Conservation (phyloP, 2,329 filamentous ascomycete genomes). For the Trichoderma cornu-damae region DNA sequence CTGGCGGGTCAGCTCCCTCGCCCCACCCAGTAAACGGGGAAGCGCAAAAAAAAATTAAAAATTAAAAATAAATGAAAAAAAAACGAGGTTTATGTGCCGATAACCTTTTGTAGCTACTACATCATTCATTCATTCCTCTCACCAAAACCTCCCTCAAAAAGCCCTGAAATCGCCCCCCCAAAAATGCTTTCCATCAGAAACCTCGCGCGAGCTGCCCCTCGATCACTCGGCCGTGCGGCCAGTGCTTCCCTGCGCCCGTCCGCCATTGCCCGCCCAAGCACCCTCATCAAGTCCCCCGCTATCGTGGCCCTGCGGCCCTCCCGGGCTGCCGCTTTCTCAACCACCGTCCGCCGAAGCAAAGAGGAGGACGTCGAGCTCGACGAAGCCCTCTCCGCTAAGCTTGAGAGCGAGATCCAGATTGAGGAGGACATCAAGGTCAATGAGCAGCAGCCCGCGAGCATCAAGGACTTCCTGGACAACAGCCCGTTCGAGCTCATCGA, state of each 20-base stretch:
- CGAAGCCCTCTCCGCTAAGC: slow-evolving; percentile 77
- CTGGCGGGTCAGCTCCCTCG: background rate
- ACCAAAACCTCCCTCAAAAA: slow-evolving; percentile 17
- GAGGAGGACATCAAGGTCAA: slow-evolving; percentile 75
- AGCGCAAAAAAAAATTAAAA: background rate
- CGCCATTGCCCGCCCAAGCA: slow-evolving; percentile 43
- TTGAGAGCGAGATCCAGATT: slow-evolving; percentile 75
- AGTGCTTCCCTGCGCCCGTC: slow-evolving; percentile 47
- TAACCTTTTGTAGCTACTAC: slow-evolving; percentile 11
- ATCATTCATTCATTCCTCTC: slow-evolving; percentile 20
- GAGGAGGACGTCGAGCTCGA: slow-evolving; percentile 52
- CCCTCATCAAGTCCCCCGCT: slow-evolving; percentile 43
- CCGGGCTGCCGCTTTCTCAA: slow-evolving; percentile 46
- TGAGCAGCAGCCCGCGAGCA: slow-evolving; percentile 66
- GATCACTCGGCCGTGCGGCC: slow-evolving; percentile 55
- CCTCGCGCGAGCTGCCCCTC: slow-evolving; percentile 61
- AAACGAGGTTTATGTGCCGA: too few relatives aligned
- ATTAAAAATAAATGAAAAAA: slow-evolving; percentile 1
- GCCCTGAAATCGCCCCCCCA: background rate
- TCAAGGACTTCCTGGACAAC: slow-evolving; percentile 86
- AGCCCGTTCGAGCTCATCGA: slow-evolving; percentile 80
- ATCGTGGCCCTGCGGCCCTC: slow-evolving; percentile 31
- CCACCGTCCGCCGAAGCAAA: slow-evolving; percentile 33
- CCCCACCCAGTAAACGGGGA: background rate
- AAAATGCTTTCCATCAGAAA: slow-evolving; percentile 65